Base-by-base conservation (phyloP, 257 asterid species). In the Solanum acaule region DNA sequence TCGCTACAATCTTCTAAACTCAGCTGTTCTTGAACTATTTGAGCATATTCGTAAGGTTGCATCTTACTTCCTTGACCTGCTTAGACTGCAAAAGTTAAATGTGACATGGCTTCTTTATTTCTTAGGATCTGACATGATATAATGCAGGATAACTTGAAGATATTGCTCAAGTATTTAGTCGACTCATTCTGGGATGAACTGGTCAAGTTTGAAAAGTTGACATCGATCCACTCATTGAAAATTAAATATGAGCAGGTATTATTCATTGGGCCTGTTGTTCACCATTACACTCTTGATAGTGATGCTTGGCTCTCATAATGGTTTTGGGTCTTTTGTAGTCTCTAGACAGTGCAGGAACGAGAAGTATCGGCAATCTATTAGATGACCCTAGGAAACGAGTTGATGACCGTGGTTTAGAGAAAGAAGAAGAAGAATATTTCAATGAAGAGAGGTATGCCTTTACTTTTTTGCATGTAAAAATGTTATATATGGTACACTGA, bases 371-470 rank as follows among this genome's bases (percentile, higher is more conserved):
- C 70, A 89, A 88, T 88, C 90, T 90, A 90, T 87, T 93, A 65
- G 98, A 95, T 59, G 98, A 95, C 77, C 92, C 95, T 73, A 90
- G 98, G 93, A 95, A 97, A 91, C 94, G 98, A 72, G 90, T 92
- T 75, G 98, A 96, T 35, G 99, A 94, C 87, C 99, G 99, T 31
- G 98, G 98, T 90, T 92, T 96, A 88, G 98, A 96, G 91, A 97
- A 95, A 91, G 99, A 97, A 84, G 99, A 97, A 94, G 99, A 97
- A 91, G 96, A 93, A 42, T 96, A 97, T 91, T 96, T 96, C 89
- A 97, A 97, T 75, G 99, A 94, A 89, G 99, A 94, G 89, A 97
- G 99, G 99, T 97, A 52, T n/a, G 92, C 87, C 7, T 72, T 73
- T 88, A 40, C 88, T 52, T 25, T 37, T 83, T 11, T 68, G 25